Base-by-base conservation (phyloP, 2,329 filamentous ascomycete species). In the Sarocladiaceae sp. region DNA sequence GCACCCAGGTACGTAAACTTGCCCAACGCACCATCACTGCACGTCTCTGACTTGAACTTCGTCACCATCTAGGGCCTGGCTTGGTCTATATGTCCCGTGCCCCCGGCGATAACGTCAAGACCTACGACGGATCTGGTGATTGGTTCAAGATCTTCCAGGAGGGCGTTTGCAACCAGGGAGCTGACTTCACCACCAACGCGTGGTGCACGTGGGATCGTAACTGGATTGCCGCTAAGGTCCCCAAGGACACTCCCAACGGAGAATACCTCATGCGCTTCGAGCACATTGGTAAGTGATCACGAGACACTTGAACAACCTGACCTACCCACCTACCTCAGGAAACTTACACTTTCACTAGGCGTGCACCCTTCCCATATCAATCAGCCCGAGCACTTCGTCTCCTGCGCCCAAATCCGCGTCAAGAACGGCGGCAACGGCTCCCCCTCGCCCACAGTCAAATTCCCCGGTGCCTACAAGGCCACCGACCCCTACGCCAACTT, bases 191-290 rank as follows among this genome's bases (percentile, higher is more conserved):
- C 44, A 56, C 28, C 12, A 36, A 52, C 31, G 59, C 60, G 29
- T 62, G 60, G 59, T 61, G 58, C 51, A 54, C 50, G 6, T 59
- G 46, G 36, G 56, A 54, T 25, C 53, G 52, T 49, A 52, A 57
- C 50, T 61, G 58, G 17, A 56, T 63, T 13, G 63, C 65, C 52
- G 62, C 66, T 17, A 67, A 61, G 3, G 65, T 72, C 48, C 68
- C 66, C 20, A 56, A 54, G 17, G 55, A 62, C 49, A 62, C 64
- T 35, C 66, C 71, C 33, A 54, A 58, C 31, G 71, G 71, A 11
- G 67, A 73, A 51, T 68, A 69, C 40, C 64, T 70, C 50, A 42
- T 67, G 35, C 65, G 66, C 12, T 55, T 60, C 5, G 67, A 70
- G 57, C 66, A 68, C 48, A 67, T 69, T 50, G 66, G 58, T 57